Evolutionary conservation across 2,329 filamentous ascomycete genomes (phyloP), one percentile per base, ranked within the genome.

Genomic region (Aureobasidium sp.): DNA sequence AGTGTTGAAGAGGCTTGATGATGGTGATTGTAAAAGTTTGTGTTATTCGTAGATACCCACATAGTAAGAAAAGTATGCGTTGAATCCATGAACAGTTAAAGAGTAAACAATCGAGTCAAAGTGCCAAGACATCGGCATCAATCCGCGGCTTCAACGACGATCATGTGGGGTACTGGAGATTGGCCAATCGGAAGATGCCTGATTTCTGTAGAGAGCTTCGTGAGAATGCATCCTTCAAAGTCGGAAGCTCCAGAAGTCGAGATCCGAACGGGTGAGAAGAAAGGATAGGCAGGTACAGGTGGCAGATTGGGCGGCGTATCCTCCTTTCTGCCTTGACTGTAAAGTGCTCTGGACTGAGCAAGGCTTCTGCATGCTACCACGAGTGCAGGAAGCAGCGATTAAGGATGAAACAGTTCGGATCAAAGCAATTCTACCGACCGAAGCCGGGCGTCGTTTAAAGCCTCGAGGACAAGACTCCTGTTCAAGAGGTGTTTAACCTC

Each of bases 361-460:
- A 41, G 21, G 5, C 7, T 16, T 16, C 13, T 57, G 29, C 29
- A n/a, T 45, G 39, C 13, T 27, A 41, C 25, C 10, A 27, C 13
- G 27, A 45, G 21, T 14, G 53, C 53, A 45, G 53, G 27, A 41
- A 45, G 30, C 53, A 58, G 37, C 6, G 21, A 58, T 7, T 16
- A 41, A 45, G 54, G 54, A 47, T 58, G 54, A 58, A 55, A 44
- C 51, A 55, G 39, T 29, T 34, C 37, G 39, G 51, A 42, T 48
- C 21, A 48, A 48, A 58, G 54, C 54, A 58, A 58, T 58, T 58
- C 42, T 58, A 48, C 54, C 54, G 54, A 58, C 37, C 50, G 11
- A 57, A 57, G 53, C 53, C 53, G 53, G 44, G 53, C 29, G 53
- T 45, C 41, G 53, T 57, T 36, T 44, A 45, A 55, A 44, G 7